A percentile compares a stretch with the other conserved stretches of the same genome.
Conservation (phyloP, 176 grass and related monocot species). For the Oryza glumipatula region DNA sequence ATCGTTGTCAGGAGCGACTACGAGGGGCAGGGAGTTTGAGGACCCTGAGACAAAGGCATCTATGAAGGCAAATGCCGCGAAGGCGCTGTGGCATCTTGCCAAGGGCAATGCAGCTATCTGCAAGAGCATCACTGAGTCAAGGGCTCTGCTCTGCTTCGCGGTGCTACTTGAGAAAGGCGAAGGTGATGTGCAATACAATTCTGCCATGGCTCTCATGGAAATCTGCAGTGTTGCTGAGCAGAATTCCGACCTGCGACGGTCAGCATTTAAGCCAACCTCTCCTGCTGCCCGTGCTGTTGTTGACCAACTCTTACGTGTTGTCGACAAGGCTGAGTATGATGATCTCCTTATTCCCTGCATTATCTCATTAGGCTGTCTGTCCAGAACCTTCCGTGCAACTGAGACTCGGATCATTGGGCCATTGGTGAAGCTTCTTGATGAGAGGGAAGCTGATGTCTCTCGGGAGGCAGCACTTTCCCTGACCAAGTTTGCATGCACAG, state of each 20-base stretch:
- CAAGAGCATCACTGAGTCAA: slow-evolving; percentile 97
- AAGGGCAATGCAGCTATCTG: slow-evolving; percentile 83
- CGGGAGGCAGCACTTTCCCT: slow-evolving; percentile 66
- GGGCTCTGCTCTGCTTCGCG: slow-evolving; percentile 88
- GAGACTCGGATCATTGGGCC: slow-evolving; percentile 92
- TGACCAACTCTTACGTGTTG: slow-evolving; percentile 80
- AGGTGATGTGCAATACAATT: slow-evolving; percentile 81
- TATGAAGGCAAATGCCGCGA: slow-evolving; percentile 96
- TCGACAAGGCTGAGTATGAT: slow-evolving; percentile 88
- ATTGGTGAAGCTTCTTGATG: slow-evolving; percentile 85
- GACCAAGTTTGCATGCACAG: slow-evolving; percentile 72
- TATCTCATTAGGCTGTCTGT: slow-evolving; percentile 80
- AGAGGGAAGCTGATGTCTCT: slow-evolving; percentile 75
- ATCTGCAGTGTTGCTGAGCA: slow-evolving; percentile 81
- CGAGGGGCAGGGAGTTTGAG: slow-evolving; percentile 82
- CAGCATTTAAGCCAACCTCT: slow-evolving; percentile 87
- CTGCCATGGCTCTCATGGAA: slow-evolving; percentile 97
- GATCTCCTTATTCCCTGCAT: slow-evolving; percentile 94
- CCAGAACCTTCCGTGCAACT: slow-evolving; percentile 92
- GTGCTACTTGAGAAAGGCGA: slow-evolving; percentile 85
- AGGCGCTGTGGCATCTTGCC: slow-evolving; percentile 85
- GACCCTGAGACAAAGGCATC: slow-evolving; percentile 79
- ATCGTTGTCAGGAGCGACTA: slow-evolving; percentile 57
- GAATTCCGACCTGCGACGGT: slow-evolving; percentile 72
- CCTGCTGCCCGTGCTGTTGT: slow-evolving; percentile 88